Base-by-base conservation (phyloP, 306 rosid species). In the Gastrolobium villosum region DNA sequence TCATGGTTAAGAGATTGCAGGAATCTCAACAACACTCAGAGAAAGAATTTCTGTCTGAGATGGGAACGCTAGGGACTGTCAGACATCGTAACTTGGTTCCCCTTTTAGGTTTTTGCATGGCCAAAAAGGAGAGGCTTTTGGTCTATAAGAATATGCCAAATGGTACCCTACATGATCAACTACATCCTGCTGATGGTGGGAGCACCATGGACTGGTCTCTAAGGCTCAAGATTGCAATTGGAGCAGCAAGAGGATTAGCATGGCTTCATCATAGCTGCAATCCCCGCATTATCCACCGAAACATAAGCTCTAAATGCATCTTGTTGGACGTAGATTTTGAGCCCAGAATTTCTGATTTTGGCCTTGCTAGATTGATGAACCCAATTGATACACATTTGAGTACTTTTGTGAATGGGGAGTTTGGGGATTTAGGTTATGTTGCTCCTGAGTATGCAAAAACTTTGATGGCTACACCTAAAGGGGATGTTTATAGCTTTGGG, bases 241-340 rank as follows among this genome's bases (percentile, higher is more conserved):
- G 97, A 15, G 92, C 97, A n/a, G 98, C 97, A 65, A 90, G 84
- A 80, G 98, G 98, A 78, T 83, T 94, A 53, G 97, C 97, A 4
- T 94, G 94, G 94, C 94, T 94, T 68, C 98, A 94, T 54, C 98
- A 94, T 73, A 89, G 83, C 87, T 94, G 98, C 90, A 92, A 90
- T 69, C 97, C 98, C 3, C 96, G 98, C 7, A 90, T 94, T 26
- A 82, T 94, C 82, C 98, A 94, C 85, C 90, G 97, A 14, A 94
- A 94, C 87, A 88, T 94, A 81, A 94, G 97, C 87, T 92, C 98
- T 28, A 94, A 90, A 80, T 94, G 98, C 88, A 90, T 94, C 79
- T 84, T 94, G 61, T 80, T 94, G 81, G 94, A 90, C 26, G 83
- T 37, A 13, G 88, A 87, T 74, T 94, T 84, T 40, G 97, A 92